phyloP scores from a whole-genome alignment of 805 yeast species.

The Hanseniaspora lindneri region DNA sequence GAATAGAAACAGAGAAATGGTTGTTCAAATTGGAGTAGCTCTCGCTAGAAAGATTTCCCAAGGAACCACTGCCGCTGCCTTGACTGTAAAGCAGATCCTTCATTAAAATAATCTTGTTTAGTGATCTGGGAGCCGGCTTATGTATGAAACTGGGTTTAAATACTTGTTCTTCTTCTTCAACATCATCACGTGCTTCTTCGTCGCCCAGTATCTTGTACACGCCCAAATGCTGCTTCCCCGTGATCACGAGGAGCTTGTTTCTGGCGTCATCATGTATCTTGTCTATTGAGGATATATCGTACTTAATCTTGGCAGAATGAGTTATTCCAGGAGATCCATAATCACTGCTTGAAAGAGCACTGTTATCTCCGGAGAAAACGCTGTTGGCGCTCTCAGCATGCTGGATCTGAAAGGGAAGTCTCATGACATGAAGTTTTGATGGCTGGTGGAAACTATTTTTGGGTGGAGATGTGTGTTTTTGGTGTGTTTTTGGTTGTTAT shows the following conservation, averaged over 20 bases:
- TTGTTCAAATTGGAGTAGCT: background rate
- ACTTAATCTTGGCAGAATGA: conserved; percentile 1
- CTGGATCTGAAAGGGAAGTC: background rate
- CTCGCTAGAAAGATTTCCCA: background rate
- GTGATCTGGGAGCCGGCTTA: background rate
- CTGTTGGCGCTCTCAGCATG: background rate
- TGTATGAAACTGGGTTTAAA: conserved; percentile 9
- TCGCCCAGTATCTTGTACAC: conserved; percentile 6
- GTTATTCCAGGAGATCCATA: conserved; percentile 15
- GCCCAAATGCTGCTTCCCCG: conserved; percentile 8
- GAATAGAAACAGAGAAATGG: background rate
- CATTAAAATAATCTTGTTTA: conserved; percentile 9
- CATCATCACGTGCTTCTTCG: background rate
- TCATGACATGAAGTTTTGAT: background rate
- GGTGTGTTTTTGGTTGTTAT: too few species aligned
- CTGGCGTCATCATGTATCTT: conserved; percentile 10
- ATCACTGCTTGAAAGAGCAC: background rate
- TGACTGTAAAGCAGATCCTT: conserved; percentile 5
- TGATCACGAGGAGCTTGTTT: conserved; percentile 4
- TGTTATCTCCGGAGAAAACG: background rate
- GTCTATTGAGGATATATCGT: conserved; percentile 11
- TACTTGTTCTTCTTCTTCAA: too few species aligned
- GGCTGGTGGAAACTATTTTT: too few species aligned
- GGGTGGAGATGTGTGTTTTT: too few species aligned
- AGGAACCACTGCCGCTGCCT: background rate